Base-by-base conservation (phyloP, 352 stramenopile genomes). In the Phytopythium boreale region DNA sequence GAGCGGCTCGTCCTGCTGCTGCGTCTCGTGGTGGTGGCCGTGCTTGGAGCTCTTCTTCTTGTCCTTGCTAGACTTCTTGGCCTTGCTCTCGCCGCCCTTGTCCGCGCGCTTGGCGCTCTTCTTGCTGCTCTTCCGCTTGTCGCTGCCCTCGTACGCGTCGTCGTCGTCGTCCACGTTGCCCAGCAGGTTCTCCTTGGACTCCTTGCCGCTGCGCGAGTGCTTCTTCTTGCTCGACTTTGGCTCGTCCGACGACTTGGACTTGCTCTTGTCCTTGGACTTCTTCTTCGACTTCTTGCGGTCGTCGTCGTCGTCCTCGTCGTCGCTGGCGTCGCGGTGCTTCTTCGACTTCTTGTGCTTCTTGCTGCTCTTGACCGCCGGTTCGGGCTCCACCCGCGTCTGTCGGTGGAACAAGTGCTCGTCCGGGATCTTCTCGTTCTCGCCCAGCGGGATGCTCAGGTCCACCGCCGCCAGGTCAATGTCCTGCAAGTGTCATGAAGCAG, bases 331-430 rank as follows among this genome's bases (percentile, higher is more conserved):
- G 31, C 68, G 68, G 24, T 72, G 57, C 22, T 72, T 77, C 37
- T 67, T 63, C 17, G 59, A 59, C 49, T 82, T 79, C 37, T 87
- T 90, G 59, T 74, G 61, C 62, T 77, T 83, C 34, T 63, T 73
- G 61, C 53, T 77, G 56, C 73, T 87, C 64, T 81, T 85, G 5
- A 56, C 44, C 20, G 64, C 63, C 2, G 62, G 57, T 10, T 75
- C 71, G 15, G 71, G 63, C 19, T 77, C 52, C 41, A 58, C 27
- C 36, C 72, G 76, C 14, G 76, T 77, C 61, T 89, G 74, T 20
- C 81, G 80, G 69, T 92, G 82, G 69, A 76, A 90, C 78, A 96
- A 88, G 47, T 93, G 84, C 20, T 88, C 72, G 41, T 95, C 89
- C 5, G 82, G 84, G 63, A 93, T 86, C 66, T 80, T 84, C 66